A percentile compares a stretch with the other conserved stretches of the same genome.
These are phyloP conservation scores for Cyberlindnera xylosilytica DNA, from an alignment of 805 yeast species.

Conservation along the genomic window DNA sequence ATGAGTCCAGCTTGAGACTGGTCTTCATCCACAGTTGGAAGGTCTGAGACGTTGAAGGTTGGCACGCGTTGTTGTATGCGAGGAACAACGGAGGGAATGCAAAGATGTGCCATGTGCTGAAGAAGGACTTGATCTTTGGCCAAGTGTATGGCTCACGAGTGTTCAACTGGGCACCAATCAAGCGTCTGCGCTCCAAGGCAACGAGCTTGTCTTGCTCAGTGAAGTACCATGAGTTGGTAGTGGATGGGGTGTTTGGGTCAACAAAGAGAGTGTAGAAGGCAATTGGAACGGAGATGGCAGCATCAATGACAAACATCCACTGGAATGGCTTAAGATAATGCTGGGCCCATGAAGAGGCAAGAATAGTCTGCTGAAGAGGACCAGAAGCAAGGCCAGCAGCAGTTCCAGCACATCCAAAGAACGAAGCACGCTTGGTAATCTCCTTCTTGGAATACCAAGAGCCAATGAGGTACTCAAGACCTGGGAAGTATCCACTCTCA, in stretches of 20 bases:
- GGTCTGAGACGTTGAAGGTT: slow-evolving; percentile 40
- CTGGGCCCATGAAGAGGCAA: slow-evolving; percentile 21
- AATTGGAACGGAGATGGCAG: slow-evolving; percentile 38
- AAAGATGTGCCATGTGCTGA: slow-evolving; percentile 47
- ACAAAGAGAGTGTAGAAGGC: slow-evolving; percentile 39
- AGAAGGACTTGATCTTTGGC: slow-evolving; percentile 37
- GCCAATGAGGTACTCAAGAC: slow-evolving; percentile 40
- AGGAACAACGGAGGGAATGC: slow-evolving; percentile 37
- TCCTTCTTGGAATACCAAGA: slow-evolving; percentile 36
- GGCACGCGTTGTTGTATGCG: slow-evolving; percentile 19
- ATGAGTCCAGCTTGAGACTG: slow-evolving; percentile 32
- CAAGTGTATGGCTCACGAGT: slow-evolving; percentile 39
- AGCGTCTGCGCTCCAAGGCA: slow-evolving; percentile 45
- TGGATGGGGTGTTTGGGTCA: slow-evolving; percentile 28
- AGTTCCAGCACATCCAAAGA: slow-evolving; percentile 32
- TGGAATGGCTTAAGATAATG: slow-evolving; percentile 31
- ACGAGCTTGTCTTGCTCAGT: slow-evolving; percentile 36
- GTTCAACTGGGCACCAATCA: slow-evolving; percentile 42
- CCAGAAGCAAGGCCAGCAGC: slow-evolving; percentile 31
- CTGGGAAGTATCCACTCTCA: slow-evolving; percentile 38
- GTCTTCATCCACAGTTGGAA: slow-evolving; percentile 45
- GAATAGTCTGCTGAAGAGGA: slow-evolving; percentile 34
- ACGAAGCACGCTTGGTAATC: slow-evolving; percentile 31
- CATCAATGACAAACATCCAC: slow-evolving; percentile 45
- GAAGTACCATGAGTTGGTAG: slow-evolving; percentile 40